These are phyloP conservation scores for Populus hybrid DNA, from an alignment of 441 rosid genomes.

Conservation along the genomic window DNA sequence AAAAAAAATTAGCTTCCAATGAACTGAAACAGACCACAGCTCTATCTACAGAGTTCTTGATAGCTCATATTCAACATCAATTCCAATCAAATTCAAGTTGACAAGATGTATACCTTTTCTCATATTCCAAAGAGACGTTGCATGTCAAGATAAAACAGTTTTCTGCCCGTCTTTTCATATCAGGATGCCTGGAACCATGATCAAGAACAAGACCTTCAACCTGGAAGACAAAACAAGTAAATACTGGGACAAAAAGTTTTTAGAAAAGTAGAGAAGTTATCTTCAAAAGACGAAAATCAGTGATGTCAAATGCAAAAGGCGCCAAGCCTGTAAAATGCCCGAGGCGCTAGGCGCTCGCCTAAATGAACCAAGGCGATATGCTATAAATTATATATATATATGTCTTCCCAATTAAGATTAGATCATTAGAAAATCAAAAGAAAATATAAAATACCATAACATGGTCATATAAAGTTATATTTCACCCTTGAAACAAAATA, in stretches of 20 bases:
- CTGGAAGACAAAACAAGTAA: slow-evolving; percentile 33
- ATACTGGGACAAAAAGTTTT: background rate
- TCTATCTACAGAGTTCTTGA: background rate
- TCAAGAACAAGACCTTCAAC: slow-evolving; percentile 98
- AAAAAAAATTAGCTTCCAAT: slow-evolving; percentile 26
- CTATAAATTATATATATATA: no score
- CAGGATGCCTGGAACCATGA: slow-evolving; percentile 99
- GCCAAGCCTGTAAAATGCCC: background rate
- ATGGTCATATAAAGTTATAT: background rate
- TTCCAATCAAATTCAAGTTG: background rate
- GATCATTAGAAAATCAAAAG: background rate
- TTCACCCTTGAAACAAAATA: no score
- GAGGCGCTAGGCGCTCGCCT: background rate
- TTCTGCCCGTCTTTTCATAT: slow-evolving; percentile 96
- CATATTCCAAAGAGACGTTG: slow-evolving; percentile 92
- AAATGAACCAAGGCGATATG: background rate
- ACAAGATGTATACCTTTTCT: slow-evolving; percentile 60
- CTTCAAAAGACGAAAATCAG: background rate
- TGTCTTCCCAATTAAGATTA: background rate
- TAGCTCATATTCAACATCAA: background rate
- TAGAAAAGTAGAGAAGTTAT: background rate
- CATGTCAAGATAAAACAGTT: slow-evolving; percentile 93
- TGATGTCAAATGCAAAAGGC: background rate
- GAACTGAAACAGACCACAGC: background rate
- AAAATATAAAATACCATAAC: background rate